Evolutionary conservation across 176 grass and related monocot genomes (phyloP).

Genomic region (Carex kokanica): DNA sequence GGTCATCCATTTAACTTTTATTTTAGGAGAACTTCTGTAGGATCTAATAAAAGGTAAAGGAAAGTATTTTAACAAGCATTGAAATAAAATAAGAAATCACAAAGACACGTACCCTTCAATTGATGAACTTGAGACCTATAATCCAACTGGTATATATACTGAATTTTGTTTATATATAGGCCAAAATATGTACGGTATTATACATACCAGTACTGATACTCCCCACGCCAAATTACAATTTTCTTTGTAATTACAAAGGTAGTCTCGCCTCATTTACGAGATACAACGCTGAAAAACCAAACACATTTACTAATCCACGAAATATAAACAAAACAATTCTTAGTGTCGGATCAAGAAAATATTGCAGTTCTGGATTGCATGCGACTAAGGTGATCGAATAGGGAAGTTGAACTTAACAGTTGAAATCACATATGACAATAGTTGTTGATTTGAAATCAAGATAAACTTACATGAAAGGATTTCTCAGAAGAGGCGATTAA

Average conservation of each 20-base stretch:
- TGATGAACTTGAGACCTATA: background rate
- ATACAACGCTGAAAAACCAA: background rate
- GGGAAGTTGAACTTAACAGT: background rate
- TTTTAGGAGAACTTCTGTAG: background rate
- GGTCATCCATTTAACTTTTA: constrained; percentile 1
- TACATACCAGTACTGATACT: background rate
- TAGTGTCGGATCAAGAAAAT: background rate
- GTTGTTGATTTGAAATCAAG: background rate
- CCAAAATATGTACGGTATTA: background rate
- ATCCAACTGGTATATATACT: background rate
- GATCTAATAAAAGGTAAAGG: constrained; percentile 12
- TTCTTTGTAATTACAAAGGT: background rate
- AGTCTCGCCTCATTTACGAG: background rate
- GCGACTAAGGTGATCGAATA: background rate
- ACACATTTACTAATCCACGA: background rate
- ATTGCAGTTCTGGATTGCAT: background rate
- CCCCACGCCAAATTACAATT: background rate
- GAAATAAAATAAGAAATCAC: constrained; percentile 5
- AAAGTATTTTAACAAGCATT: background rate
- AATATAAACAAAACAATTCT: background rate
- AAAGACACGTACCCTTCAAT: background rate
- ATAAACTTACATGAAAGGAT: constrained; percentile 3
- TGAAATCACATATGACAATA: background rate
- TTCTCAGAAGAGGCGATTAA: background rate
- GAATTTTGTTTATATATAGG: background rate